Evolutionary conservation across 208 protist species (phyloP).

Genomic region (Trypanosoma cruzi): DNA sequence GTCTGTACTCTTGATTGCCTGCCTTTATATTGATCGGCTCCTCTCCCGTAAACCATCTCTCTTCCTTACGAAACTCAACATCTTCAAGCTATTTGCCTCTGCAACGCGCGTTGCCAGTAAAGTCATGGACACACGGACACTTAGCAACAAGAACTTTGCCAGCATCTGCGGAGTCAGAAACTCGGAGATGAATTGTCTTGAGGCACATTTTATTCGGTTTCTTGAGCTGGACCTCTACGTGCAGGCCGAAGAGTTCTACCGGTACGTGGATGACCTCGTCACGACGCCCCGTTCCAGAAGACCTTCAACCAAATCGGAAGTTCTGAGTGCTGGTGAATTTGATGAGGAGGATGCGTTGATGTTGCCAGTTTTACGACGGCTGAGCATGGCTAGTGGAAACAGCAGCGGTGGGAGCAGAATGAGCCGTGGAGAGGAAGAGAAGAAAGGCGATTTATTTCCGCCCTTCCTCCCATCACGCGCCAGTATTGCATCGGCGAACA

Average conservation of each 20-base stretch:
- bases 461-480: neutral
- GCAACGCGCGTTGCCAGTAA: constrained; percentile 82
- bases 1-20: constrained; percentile 60
- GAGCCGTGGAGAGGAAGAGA: neutral
- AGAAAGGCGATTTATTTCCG: neutral
- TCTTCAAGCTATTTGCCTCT: constrained; percentile 74
- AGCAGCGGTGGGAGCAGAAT: neutral
- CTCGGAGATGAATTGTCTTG: constrained; percentile 68
- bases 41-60: constrained; percentile 56
- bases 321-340: neutral
- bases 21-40: constrained; percentile 87
- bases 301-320: neutral
- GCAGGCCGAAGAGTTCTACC: constrained; percentile 50
- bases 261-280: constrained; percentile 44
- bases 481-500: neutral
- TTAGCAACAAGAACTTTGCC: constrained; percentile 91
- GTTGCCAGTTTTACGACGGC: neutral
- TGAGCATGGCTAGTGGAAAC: neutral
- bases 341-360: neutral
- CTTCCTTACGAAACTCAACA: constrained; percentile 61
- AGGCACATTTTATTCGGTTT: constrained; percentile 48
- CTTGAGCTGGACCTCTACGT: constrained; percentile 72
- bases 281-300: neutral
- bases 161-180: constrained; percentile 57
- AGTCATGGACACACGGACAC: constrained; percentile 81